Conservation (phyloP, 2,329 filamentous ascomycete species). For the Fonsecaea pugnacius region DNA sequence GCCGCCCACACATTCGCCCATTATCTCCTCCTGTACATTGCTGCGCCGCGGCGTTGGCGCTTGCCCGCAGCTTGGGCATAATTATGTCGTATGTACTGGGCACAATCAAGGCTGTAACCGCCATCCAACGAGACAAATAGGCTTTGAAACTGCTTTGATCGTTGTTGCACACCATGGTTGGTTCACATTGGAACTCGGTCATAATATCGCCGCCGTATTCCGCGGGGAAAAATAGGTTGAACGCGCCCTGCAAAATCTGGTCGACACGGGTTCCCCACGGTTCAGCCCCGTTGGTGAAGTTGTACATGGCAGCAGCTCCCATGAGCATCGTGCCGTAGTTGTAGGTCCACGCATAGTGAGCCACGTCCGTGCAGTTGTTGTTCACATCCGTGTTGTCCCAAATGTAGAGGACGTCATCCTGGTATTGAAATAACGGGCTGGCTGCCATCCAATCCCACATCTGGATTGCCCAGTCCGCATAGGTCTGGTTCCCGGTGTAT, state of each 20-base stretch:
- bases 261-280: constrained; percentile 63
- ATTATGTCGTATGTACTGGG: constrained; percentile 63
- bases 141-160: constrained; percentile 78
- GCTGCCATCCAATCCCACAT: constrained; percentile 57
- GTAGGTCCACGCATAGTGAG: constrained; percentile 68
- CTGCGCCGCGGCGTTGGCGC: constrained; percentile 63
- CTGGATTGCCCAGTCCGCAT: constrained; percentile 46
- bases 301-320: constrained; percentile 71
- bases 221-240: constrained; percentile 57
- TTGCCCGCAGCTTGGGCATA: constrained; percentile 61
- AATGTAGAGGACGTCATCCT: constrained; percentile 57
- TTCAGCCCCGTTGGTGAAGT: constrained; percentile 58
- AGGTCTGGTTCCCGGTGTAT: constrained; percentile 47
- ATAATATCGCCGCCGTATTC: constrained; percentile 58
- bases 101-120: constrained; percentile 64
- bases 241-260: constrained; percentile 57
- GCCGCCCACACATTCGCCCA: constrained; percentile 66
- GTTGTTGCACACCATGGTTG: constrained; percentile 63
- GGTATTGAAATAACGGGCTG: constrained; percentile 59
- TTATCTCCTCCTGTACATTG: constrained; percentile 65
- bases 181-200: constrained; percentile 70
- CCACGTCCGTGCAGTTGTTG: constrained; percentile 64
- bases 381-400: constrained; percentile 65
- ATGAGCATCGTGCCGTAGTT: constrained; percentile 64
- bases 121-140: constrained; percentile 69